Evolutionary conservation across 1,139 yeast genomes (phyloP), one percentile per base, ranked within the genome.

Genomic region (Debaryomyces sp.): DNA sequence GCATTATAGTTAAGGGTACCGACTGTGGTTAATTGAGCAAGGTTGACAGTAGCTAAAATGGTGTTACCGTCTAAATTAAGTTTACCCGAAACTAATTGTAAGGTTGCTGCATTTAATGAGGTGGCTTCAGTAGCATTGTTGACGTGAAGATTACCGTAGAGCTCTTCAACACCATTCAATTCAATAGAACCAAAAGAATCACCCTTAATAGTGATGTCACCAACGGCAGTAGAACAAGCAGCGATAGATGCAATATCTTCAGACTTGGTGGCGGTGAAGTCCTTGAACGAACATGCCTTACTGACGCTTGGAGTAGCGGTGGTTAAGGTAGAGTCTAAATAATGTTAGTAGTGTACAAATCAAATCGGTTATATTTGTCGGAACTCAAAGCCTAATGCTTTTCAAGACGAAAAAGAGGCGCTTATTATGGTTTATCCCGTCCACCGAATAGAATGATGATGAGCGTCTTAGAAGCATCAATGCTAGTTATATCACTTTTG

Each of bases 11-110:
- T 72, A 64, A 94, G 81, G 53, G 89, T 73, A 66, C 95, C 96
- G 58, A 91, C 96, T 57, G 89, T 80, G 65, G 85, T 76, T 68
- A 94, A 83, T 63, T 80, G 77, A 59, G 96, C 97, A 71, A 92
- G 82, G 65, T 87, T 80, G 54, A 92, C 77, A 52, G 83, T 70
- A 60, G 78, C 65, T 69, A 94, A 80, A 56, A 84, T 73, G 64
- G 95, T 87, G 71, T 89, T 82, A 56, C 77, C 75, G 57, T 77
- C 71, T 59, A 94, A 75, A 54, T 70, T 68, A 62, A 94, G 80
- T 52, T 78, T 72, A 63, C 90, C 96, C 49, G 89, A 78, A 63
- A 94, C 86, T 64, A 85, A 81, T 65, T 82, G 77, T 66, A 94
- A 81, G 56, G 82, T 70, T 66, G 95, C 94, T 49, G 97, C 98